Conservation (phyloP, 441 rosid species). For the Macaranga tanarius region DNA sequence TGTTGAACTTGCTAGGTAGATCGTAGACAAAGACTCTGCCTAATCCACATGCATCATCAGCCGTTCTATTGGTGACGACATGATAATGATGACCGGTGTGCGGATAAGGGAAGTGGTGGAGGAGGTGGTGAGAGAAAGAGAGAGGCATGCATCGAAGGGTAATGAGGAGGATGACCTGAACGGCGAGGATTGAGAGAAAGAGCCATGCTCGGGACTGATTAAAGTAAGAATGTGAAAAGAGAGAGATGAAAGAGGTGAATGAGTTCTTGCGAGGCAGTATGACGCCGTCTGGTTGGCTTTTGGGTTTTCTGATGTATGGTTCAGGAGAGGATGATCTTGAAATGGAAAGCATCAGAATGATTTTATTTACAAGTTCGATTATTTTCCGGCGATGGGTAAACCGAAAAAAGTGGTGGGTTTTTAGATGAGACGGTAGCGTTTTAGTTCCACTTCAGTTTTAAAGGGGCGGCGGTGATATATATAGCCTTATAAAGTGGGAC, state of each 20-base stretch:
- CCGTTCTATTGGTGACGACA: constrained; percentile 13
- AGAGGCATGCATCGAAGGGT: constrained; percentile 52
- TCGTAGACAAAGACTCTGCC: constrained; percentile 80
- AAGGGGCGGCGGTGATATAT: constrained; percentile 17
- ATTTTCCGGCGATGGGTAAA: constrained; percentile 16
- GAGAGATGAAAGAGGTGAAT: constrained; percentile 32
- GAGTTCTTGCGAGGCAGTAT: constrained; percentile 45
- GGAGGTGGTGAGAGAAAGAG: constrained; percentile 31
- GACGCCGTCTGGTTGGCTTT: constrained; percentile 32
- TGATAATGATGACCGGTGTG: constrained; percentile 18
- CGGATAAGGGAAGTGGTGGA: constrained; percentile 29
- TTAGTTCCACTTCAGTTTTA: neutral
- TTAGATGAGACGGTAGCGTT: neutral
- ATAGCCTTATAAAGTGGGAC: constrained; percentile 26
- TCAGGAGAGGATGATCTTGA: constrained; percentile 44
- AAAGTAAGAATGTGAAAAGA: constrained; percentile 33
- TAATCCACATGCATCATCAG: constrained; percentile 36
- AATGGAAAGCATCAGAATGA: constrained; percentile 50
- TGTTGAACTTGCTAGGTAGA: constrained; percentile 62
- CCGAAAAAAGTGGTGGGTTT: constrained; percentile 16
- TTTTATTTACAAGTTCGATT: neutral
- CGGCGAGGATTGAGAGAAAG: constrained; percentile 45
- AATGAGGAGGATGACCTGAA: constrained; percentile 63
- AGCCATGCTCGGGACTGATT: constrained; percentile 59
- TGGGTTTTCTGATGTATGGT: constrained; percentile 38